phyloP scores from a whole-genome alignment of 2,329 filamentous ascomycete genomes.

The Aspergillus oerlinghausenensis region DNA sequence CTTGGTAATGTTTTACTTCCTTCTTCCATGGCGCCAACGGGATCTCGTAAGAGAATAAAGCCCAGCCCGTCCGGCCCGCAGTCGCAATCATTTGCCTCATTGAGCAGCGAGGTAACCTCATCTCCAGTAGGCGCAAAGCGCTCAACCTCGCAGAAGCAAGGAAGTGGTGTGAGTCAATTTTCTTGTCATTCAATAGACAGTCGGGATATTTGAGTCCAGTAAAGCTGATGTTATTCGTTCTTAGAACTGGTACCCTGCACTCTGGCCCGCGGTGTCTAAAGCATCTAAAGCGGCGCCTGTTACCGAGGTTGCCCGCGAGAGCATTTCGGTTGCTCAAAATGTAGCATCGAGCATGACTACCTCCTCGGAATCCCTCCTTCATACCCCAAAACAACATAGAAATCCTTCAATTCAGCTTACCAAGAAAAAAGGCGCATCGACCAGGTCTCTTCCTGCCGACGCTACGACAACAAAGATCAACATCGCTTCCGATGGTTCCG shows the following conservation, averaged over 20 bases:
- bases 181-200: not conserved
- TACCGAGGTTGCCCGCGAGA: constrained; percentile 48
- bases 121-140: constrained; percentile 16
- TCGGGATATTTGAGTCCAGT: constrained; percentile 7
- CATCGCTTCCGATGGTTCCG: constrained; percentile 39
- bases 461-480: constrained; percentile 44
- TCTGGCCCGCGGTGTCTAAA: constrained; percentile 39
- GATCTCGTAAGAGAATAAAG: constrained; percentile 43
- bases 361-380: constrained; percentile 27
- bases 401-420: constrained; percentile 41
- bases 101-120: constrained; percentile 18
- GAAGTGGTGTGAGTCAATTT: constrained; percentile 12
- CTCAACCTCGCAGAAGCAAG: constrained; percentile 23
- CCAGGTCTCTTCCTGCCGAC: constrained; percentile 42
- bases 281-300: constrained; percentile 44
- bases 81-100: constrained; percentile 21
- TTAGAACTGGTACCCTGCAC: constrained; percentile 43
- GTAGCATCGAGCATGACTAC: constrained; percentile 31
- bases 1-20: constrained; percentile 31
- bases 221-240: not conserved
- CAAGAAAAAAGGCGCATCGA: constrained; percentile 36
- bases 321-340: constrained; percentile 42
- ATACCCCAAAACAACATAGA: constrained; percentile 22
- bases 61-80: constrained; percentile 33
- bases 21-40: constrained; percentile 36